These are phyloP conservation scores for Thielaviopsis euricoi DNA, from an alignment of 2,329 filamentous ascomycete genomes.

Conservation along the genomic window DNA sequence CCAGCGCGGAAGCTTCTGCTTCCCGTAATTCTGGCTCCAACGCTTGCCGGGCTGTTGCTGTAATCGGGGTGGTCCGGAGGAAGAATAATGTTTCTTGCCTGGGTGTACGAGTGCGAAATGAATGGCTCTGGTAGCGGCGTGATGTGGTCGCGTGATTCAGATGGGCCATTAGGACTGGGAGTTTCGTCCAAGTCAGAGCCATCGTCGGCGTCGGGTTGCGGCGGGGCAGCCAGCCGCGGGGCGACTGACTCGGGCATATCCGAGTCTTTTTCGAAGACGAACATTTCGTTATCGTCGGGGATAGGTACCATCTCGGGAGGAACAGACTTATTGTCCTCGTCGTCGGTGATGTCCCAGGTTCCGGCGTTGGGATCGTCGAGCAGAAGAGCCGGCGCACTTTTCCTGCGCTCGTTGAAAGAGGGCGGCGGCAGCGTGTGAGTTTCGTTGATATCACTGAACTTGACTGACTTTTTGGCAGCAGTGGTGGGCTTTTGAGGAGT, in stretches of 20 bases:
- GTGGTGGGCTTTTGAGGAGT: neutral
- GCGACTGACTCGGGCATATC: constrained; percentile 18
- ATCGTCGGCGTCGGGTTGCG: constrained; percentile 21
- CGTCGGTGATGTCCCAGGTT: neutral
- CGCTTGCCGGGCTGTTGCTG: constrained; percentile 7
- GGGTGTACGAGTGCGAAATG: constrained; percentile 8
- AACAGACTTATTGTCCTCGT: constrained; percentile 12
- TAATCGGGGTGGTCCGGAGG: constrained; percentile 6
- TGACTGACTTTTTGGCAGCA: constrained; percentile 9
- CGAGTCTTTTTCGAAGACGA: constrained; percentile 27
- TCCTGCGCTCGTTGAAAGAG: neutral
- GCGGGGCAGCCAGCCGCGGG: constrained; percentile 15
- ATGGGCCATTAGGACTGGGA: neutral
- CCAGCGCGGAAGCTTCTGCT: constrained; percentile 21
- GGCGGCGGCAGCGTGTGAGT: constrained; percentile 1
- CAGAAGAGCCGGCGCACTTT: neutral
- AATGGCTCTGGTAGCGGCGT: constrained; percentile 15
- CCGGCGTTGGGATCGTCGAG: neutral
- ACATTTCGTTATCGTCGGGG: constrained; percentile 24
- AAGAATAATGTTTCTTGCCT: constrained; percentile 9
- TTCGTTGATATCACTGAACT: constrained; percentile 4
- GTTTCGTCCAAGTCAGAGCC: constrained; percentile 9
- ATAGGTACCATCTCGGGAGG: neutral
- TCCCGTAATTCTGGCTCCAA: constrained; percentile 17
- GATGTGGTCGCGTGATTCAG: constrained; percentile 1